Conservation (phyloP, 352 stramenopile species). For the Phytophthora vignae region DNA sequence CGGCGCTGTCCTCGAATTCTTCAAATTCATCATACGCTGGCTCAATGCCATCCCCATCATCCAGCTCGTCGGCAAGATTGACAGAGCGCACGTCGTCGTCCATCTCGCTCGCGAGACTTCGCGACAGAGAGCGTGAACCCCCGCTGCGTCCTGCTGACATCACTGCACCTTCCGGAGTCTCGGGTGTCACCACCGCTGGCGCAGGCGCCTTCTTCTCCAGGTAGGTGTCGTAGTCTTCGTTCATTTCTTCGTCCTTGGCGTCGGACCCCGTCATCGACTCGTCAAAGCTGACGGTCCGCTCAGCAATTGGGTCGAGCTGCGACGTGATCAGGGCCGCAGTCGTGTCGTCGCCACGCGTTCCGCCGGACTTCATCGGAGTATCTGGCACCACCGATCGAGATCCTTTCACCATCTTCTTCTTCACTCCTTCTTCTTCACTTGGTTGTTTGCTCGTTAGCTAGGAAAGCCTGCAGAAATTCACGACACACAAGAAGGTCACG, state of each 20-base stretch:
- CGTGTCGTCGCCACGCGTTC: neutral
- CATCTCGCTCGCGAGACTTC: too few species aligned
- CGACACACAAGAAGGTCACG: neutral
- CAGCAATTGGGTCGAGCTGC: neutral
- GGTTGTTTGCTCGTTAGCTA: neutral
- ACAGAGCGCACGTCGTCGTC: too few species aligned
- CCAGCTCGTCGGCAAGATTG: too few species aligned
- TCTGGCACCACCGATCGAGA: slow-evolving; percentile 8
- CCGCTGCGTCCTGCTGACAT: neutral
- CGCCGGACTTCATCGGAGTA: slow-evolving; percentile 7
- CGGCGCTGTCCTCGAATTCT: neutral
- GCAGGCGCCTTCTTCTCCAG: slow-evolving; percentile 4
- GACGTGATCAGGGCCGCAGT: neutral
- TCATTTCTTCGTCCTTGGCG: slow-evolving; percentile 7
- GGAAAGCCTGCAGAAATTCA: neutral
- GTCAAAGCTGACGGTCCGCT: neutral
- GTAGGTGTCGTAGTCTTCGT: neutral
- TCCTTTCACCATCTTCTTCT: slow-evolving; percentile 12
- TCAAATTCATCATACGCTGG: neutral
- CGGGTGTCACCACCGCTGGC: neutral
- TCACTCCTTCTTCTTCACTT: neutral
- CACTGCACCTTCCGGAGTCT: slow-evolving; percentile 3
- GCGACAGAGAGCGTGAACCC: too few species aligned
- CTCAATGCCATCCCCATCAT: too few species aligned
- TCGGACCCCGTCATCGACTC: neutral